Evolutionary conservation across 2,329 filamentous ascomycete genomes (phyloP), one percentile per base, ranked within the genome.

Genomic region (Hysterium pulicare): DNA sequence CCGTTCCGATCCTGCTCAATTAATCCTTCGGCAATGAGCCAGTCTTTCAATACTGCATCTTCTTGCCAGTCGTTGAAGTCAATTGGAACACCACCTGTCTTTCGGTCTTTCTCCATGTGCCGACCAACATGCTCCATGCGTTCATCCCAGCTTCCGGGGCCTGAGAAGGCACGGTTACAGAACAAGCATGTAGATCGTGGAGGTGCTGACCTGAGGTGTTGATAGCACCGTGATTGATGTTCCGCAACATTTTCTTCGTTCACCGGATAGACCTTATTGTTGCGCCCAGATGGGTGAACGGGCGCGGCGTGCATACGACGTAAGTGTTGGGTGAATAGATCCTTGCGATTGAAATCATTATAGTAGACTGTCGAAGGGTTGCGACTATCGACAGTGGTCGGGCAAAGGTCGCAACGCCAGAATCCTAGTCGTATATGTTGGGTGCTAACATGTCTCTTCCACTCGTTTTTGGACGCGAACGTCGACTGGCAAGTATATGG

Each of bases 401-500:
- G 58, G 47, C 80, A 84, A 23, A 85, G 72, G 50, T 83, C 77
- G 69, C 90, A 97, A 44, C 84, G 74, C 80, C 84, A 96, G 67
- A 83, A 86, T 33, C 78, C 71, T 3, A 87, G 73, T 41, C 83
- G 79, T 17, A 95, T 73, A 59, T 97, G 91, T 59, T 95, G 86
- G 0, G 85, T 86, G 23, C 75, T 71, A 55, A 91, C 81, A 61
- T 97, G 91, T 0, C 91, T 82, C 66, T 96, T 96, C 91, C 91
- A 96, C 64, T 96, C 90, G 61, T 95, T 95, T 70, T 95, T 95
- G 53, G 78, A 83, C 3, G 78, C 76, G 58, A 95, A 95, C 0
- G 76, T 82, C 2, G 82, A 79, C 1, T 48, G 51, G 68, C 91
- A 97, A 24, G 85, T 86, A 43, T 90, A 93, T 42, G 80, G 83